Evolutionary conservation across 2,329 filamentous ascomycete species (phyloP).

Genomic region (Paraphoma chrysanthemicola): DNA sequence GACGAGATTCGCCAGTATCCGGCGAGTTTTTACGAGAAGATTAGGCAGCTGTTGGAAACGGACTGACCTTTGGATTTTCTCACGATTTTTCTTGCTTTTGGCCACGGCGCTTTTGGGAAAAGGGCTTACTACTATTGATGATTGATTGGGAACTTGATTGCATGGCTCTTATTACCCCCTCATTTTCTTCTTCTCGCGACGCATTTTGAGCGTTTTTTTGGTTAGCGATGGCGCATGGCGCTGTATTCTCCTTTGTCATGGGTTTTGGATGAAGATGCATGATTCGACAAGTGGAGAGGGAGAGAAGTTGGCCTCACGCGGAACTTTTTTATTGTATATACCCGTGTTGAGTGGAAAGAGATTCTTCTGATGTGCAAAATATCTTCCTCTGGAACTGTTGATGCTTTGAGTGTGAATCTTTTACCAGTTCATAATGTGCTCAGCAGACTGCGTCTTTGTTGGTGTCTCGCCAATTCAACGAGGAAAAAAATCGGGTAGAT

Average conservation of each 20-base stretch:
- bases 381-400: too few relatives aligned
- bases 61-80: conserved; percentile 10
- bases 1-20: conserved; percentile 60
- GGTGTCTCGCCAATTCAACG: too few relatives aligned
- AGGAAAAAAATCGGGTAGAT: too few relatives aligned
- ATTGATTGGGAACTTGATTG: not conserved
- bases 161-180: conserved; percentile 6
- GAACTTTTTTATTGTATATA: conserved; percentile 6
- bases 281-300: not conserved
- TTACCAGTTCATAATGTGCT: too few relatives aligned
- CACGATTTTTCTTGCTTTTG: conserved; percentile 1
- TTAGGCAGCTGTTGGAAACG: conserved; percentile 49
- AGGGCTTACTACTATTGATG: conserved; percentile 1
- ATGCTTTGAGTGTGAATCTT: too few relatives aligned
- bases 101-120: conserved; percentile 4
- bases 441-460: too few relatives aligned
- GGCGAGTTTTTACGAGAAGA: conserved; percentile 56
- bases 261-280: not conserved
- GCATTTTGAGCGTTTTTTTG: conserved; percentile 7
- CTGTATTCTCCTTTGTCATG: not conserved
- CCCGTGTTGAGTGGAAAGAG: conserved; percentile 3
- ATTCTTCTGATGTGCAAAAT: not conserved
- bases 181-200: conserved; percentile 1
- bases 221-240: conserved; percentile 3
- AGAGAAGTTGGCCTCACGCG: not conserved